Base-by-base conservation (phyloP, 257 asterid species). In the Solanum medicagineum region DNA sequence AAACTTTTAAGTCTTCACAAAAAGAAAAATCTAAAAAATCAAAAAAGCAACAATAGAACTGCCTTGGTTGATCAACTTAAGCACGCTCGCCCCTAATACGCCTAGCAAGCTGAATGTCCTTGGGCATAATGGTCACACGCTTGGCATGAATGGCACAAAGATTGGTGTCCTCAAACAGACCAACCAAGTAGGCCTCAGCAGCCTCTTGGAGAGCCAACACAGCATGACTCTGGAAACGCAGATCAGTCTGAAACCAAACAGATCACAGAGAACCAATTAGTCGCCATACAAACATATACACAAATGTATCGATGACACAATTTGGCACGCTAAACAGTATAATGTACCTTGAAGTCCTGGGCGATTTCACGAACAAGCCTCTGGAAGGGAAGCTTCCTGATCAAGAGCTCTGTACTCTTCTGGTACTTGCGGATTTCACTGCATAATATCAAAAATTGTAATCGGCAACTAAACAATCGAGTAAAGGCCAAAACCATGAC, bases 71-170 rank as follows among this genome's bases (percentile, higher is more conserved):
- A 56, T 10, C 26, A 42, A 40, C 84, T 87, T 93, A 93, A 86
- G 97, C 97, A 86, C 97, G 95, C 90, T 91, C 95, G 47, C 97
- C 97, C 88, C 95, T 91, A 79, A 93, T 93, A 88, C 97, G 92
- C 86, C 97, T 89, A 55, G 95, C 95, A 55, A 93, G 88, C 90
- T 92, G 94, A 75, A 92, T 92, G 85, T 93, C 97, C 86, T 92
- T 91, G 11, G 94, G 95, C 95, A 92, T 93, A 81, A 93, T 92
- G 24, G 97, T 92, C 40, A 92, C 97, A 22, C 97, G 94, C 90
- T 92, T 93, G 85, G 97, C 97, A 36, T 93, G 97, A 84, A 93
- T 93, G 87, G 97, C 97, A 81, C 97, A 93, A 73, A 93, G 86
- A 89, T 93, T 93, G 26, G 97, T 93, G 87, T 93, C 97, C 90